phyloP scores from a whole-genome alignment of 139 green algal genomes.

The Chlamydomonas eustigma region DNA sequence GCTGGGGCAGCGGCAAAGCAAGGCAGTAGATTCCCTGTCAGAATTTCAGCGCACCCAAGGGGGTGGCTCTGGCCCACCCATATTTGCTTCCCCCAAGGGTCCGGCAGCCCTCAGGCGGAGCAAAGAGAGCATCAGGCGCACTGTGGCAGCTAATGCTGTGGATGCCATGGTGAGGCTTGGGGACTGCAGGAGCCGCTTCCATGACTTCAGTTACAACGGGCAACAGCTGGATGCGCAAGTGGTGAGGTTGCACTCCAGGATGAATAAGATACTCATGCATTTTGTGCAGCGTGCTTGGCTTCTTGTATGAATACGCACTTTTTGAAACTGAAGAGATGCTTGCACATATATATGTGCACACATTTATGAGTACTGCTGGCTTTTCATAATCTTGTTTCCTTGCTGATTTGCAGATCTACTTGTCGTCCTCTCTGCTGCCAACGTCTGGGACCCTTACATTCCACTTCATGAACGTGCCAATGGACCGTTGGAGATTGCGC shows the following conservation, averaged over 20 bases:
- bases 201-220: neutral
- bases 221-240: neutral
- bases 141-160: neutral
- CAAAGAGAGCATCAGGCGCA: neutral
- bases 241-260: no score
- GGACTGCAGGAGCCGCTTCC: neutral
- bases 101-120: neutral
- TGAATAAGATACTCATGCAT: no score
- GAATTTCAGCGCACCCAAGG: neutral
- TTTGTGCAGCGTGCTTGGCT: no score
- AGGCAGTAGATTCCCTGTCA: neutral
- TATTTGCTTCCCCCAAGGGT: neutral
- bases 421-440: conserved; percentile 25
- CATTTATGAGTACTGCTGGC: no score
- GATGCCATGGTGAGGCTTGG: conserved; percentile 4
- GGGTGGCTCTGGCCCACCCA: neutral
- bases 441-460: conserved; percentile 8
- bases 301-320: no score
- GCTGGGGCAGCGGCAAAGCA: conserved; percentile 2
- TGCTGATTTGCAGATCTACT: conserved; percentile 24
- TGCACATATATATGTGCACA: no score
- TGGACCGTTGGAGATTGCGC: neutral
- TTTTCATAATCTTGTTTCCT: neutral
- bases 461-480: conserved; percentile 23
- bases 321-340: no score